Evolutionary conservation across 805 yeast species (phyloP).

Genomic region (Suhomyces tanzawaensis): DNA sequence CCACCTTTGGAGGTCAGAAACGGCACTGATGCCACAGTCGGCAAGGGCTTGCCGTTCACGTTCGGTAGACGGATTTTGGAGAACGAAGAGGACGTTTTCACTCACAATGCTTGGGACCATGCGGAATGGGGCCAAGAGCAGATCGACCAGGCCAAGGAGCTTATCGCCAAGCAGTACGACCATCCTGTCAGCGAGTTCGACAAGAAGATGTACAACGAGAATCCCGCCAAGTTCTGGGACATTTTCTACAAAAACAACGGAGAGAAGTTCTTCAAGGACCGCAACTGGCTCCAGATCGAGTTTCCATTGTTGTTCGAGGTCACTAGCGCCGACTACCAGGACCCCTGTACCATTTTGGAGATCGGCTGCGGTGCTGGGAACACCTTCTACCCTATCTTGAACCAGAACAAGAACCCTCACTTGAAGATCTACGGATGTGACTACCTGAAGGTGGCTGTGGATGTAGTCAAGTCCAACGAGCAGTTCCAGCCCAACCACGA

Average conservation of each 20-base stretch:
- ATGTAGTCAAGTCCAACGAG: slow-evolving; percentile 67
- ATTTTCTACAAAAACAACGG: slow-evolving; percentile 84
- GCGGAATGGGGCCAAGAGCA: slow-evolving; percentile 98
- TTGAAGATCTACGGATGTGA: slow-evolving; percentile 82
- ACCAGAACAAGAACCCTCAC: slow-evolving; percentile 77
- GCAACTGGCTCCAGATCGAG: slow-evolving; percentile 94
- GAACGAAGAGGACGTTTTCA: slow-evolving; percentile 79
- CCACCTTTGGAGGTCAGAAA: slow-evolving; percentile 34
- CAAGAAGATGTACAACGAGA: slow-evolving; percentile 69
- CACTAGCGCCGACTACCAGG: slow-evolving; percentile 61
- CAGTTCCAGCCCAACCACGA: slow-evolving; percentile 52
- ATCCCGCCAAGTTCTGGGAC: slow-evolving; percentile 96
- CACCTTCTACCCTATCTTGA: slow-evolving; percentile 86
- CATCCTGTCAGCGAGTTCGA: slow-evolving; percentile 88
- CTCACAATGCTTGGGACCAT: slow-evolving; percentile 95
- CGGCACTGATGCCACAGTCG: slow-evolving; percentile 53
- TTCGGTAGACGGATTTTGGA: slow-evolving; percentile 84
- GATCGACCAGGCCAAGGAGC: slow-evolving; percentile 65
- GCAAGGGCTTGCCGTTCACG: slow-evolving; percentile 85
- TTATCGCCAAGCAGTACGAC: slow-evolving; percentile 71
- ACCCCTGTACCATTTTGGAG: slow-evolving; percentile 76
- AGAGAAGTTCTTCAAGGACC: slow-evolving; percentile 93
- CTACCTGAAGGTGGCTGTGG: slow-evolving; percentile 86
- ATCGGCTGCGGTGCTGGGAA: slow-evolving; percentile 99
- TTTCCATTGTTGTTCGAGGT: slow-evolving; percentile 83